phyloP scores from a whole-genome alignment of 2,329 filamentous ascomycete genomes.

The Cladosporium sp. region DNA sequence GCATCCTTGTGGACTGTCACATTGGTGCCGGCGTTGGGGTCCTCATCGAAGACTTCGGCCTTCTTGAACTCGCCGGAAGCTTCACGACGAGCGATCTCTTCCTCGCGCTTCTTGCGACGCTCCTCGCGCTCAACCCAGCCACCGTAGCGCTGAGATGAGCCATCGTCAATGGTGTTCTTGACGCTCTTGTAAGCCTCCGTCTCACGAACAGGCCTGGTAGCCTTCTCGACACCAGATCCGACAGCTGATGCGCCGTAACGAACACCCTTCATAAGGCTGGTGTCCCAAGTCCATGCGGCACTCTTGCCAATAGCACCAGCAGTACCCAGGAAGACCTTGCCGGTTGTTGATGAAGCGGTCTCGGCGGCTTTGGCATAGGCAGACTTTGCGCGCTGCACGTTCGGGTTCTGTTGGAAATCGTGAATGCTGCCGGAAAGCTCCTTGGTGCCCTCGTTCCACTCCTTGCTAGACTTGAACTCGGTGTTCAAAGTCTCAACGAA shows the following conservation, averaged over 20 bases:
- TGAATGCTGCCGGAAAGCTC: slow-evolving; percentile 85
- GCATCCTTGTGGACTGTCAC: slow-evolving; percentile 95
- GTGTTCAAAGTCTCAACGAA: slow-evolving; percentile 94
- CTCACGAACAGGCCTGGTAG: slow-evolving; percentile 89
- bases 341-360: slow-evolving; percentile 75
- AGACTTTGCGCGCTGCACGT: slow-evolving; percentile 79
- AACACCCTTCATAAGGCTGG: slow-evolving; percentile 85
- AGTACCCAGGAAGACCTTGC: slow-evolving; percentile 79
- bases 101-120: slow-evolving; percentile 75
- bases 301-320: slow-evolving; percentile 86
- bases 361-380: slow-evolving; percentile 87
- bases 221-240: slow-evolving; percentile 85
- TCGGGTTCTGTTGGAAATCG: slow-evolving; percentile 90
- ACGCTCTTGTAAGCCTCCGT: slow-evolving; percentile 93
- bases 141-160: slow-evolving; percentile 91
- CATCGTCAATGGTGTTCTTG: slow-evolving; percentile 95
- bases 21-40: slow-evolving; percentile 92
- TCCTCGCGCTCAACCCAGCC: slow-evolving; percentile 98
- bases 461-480: slow-evolving; percentile 95
- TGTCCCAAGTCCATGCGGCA: slow-evolving; percentile 97
- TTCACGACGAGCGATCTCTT: slow-evolving; percentile 60
- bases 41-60: slow-evolving; percentile 70
- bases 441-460: slow-evolving; percentile 99
- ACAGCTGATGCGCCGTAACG: slow-evolving; percentile 84
- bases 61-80: slow-evolving; percentile 43